Evolutionary conservation across 2,329 filamentous ascomycete genomes (phyloP), one percentile per base, ranked within the genome.

Genomic region (Exophiala sideris): DNA sequence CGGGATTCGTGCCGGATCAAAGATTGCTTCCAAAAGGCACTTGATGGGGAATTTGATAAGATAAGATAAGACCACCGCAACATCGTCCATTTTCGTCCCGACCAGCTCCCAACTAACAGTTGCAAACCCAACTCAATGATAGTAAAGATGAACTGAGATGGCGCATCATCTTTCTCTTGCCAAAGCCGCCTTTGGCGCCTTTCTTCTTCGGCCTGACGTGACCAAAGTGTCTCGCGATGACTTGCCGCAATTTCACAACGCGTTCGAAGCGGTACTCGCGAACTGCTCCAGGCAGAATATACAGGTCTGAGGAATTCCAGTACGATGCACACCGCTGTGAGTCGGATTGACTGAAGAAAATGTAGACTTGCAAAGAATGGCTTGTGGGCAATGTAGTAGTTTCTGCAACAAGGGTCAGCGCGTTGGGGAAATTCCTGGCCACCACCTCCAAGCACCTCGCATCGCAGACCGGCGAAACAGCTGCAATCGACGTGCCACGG

Each of bases 351-450:
- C 62, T 64, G 59, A 62, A 56, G 46, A 57, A 29, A 57, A 47
- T 48, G 58, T 82, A 95, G 91, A 88, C 83, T 78, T 91, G 88
- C 81, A 95, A 91, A 81, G 79, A 82, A 73, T 95, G 89, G 89
- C 86, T 92, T 66, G 73, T 91, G 67, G 79, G 80, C 64, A 82
- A 90, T 74, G 77, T 92, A 67, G 78, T 82, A 64, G 79, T 80
- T 54, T 94, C 89, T 56, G 70, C 80, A 52, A 76, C 79, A 62
- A 85, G 90, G 64, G 79, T 83, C 61, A 74, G 77, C 54, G 81
- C 85, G 39, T 74, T 95, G 62, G 87, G 83, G 63, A 91, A 89
- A 72, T 95, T 89, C 71, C 74, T 95, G 59, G 79, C 80, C 57
- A 83, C 86, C 45, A 73, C 92, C 55, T 80, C 87, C 61, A 82